These are phyloP conservation scores for Populus trichocarpa DNA, from an alignment of 441 rosid genomes.

Conservation along the genomic window DNA sequence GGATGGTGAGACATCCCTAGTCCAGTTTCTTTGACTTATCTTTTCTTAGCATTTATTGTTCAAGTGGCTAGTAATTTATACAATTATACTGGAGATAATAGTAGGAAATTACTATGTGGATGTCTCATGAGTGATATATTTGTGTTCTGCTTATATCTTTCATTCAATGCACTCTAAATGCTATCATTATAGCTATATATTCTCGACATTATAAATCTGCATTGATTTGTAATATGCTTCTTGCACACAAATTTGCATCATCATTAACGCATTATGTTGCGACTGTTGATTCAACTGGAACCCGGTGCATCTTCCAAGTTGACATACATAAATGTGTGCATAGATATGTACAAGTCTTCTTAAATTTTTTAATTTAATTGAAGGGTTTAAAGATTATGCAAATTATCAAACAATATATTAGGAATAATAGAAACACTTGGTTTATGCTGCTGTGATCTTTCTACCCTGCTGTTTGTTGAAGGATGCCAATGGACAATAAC, in stretches of 20 bases:
- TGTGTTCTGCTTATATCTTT: not conserved
- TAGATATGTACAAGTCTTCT: not conserved
- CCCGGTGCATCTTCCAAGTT: not conserved
- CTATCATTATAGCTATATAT: not conserved
- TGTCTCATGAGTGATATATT: not conserved
- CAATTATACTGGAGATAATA: not conserved
- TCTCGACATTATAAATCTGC: not conserved
- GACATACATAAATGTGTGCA: not conserved
- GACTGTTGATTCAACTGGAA: not conserved
- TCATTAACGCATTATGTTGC: not conserved
- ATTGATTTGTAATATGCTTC: not conserved
- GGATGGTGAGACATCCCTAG: constrained; percentile 23
- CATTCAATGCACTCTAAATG: not conserved
- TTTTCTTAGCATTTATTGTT: not conserved
- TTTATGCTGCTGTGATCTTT: not conserved
- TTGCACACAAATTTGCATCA: not conserved
- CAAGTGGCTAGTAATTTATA: not conserved
- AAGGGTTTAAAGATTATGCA: not conserved
- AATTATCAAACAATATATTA: not conserved
- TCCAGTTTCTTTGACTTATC: not conserved
- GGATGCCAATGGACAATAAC: constrained; percentile 20
- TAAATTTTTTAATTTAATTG: not conserved
- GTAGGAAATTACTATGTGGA: not conserved
- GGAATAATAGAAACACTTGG: not conserved
- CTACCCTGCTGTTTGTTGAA: constrained; percentile 9